Evolutionary conservation across 1,284 basidiomycete genomes (phyloP), one percentile per base, ranked within the genome.

Genomic region (Crepidotus sp.): DNA sequence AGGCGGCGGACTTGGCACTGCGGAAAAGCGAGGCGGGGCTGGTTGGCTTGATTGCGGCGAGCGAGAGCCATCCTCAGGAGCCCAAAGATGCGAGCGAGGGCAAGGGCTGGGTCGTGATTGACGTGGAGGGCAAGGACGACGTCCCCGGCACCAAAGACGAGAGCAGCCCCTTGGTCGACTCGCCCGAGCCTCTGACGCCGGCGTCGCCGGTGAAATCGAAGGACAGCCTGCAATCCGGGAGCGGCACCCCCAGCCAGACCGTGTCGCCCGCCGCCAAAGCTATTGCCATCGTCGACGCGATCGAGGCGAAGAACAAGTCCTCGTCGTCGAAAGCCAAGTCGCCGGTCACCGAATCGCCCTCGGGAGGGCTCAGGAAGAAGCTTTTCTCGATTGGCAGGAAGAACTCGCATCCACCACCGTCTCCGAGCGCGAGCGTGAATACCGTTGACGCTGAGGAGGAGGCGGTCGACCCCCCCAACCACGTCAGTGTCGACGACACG

Each of bases 31-130:
- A 77, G 54, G 69, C 69, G 9, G 75, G 71, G 4, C 57, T 75
- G 50, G 67, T 77, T 36, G 73, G 50, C 6, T 21, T 52, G 41
- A 52, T 52, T 7, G 50, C 50, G 2, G 50, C 47, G 8, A 50
- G 46, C 38, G 58, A 57, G 40, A 53, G 53, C 11, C 42, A 37
- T 6, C 53, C 53, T 9, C 42, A 37, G 8, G 50, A 45, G n/a
- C 47, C 46, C 7, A 45, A 22, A 15, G 35, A 52, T 2, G 55
- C 14, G 2, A 56, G 18, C 37, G 37, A 57, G 15, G 65, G 15
- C 57, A 73, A 61, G 73, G 79, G 42, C 0, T 82, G 79, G 79
- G 80, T 82, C 4, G 59, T 83, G 36, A 73, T 82, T 33, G 80
- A 80, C 49, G 70, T 82, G 21, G 77, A 79, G 49, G 67, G 68